Evolutionary conservation across 306 rosid species (phyloP).

Genomic region (Vigna nakashimae): DNA sequence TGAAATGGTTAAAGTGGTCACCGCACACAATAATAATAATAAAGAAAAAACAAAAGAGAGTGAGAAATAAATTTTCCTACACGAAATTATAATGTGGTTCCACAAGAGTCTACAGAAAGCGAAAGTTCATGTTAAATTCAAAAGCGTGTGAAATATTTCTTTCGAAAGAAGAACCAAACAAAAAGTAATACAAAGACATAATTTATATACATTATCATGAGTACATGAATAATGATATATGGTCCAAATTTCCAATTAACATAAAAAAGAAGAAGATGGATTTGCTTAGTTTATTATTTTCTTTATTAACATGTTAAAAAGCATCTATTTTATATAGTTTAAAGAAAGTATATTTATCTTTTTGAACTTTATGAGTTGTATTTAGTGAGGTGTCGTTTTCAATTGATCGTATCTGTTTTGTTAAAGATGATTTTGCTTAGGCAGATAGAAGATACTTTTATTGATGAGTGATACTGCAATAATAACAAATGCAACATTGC

Average conservation of each 20-base stretch:
- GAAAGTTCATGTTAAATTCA: slow-evolving; percentile 58
- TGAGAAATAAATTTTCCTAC: slow-evolving; percentile 53
- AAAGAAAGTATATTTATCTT: too few relatives aligned
- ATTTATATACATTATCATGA: slow-evolving; percentile 56
- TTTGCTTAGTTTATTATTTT: slow-evolving; percentile 50
- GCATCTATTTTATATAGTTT: too few relatives aligned
- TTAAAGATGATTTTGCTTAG: too few relatives aligned
- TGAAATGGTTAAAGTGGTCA: slow-evolving; percentile 51
- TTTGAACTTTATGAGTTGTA: too few relatives aligned
- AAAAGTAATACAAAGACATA: slow-evolving; percentile 54
- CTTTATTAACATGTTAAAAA: too few relatives aligned
- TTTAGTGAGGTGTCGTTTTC: too few relatives aligned
- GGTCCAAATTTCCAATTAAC: slow-evolving; percentile 54
- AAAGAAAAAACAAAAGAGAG: slow-evolving; percentile 42
- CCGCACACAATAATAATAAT: slow-evolving; percentile 35
- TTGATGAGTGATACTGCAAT: slow-evolving; percentile 58
- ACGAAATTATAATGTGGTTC: slow-evolving; percentile 61
- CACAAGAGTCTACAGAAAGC: slow-evolving; percentile 65
- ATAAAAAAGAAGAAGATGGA: slow-evolving; percentile 44
- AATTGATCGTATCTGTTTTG: too few relatives aligned
- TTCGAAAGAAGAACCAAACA: slow-evolving; percentile 54
- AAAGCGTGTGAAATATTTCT: slow-evolving; percentile 46
- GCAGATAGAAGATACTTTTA: too few relatives aligned
- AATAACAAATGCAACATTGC: slow-evolving; percentile 50
- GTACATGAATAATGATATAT: slow-evolving; percentile 55